These are phyloP conservation scores for Boletus rex-veris DNA, from an alignment of 768 basidiomycete genomes.

Conservation along the genomic window DNA sequence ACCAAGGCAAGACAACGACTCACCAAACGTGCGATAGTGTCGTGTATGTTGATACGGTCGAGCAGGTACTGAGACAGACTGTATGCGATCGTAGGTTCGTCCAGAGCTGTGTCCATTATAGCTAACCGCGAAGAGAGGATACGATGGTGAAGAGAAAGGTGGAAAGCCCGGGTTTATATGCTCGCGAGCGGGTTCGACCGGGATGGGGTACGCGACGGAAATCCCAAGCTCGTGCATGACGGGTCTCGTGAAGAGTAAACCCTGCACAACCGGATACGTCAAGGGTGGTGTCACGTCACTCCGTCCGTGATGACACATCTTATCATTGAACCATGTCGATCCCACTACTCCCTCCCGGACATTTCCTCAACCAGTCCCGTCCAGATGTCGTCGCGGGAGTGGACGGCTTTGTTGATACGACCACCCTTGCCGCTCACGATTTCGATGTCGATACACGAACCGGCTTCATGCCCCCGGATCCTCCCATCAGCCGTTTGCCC, in stretches of 20 bases:
- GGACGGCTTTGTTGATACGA: slow-evolving; percentile 41
- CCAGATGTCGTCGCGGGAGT: slow-evolving; percentile 26
- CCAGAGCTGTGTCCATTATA: slow-evolving; percentile 8
- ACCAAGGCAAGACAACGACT: not conserved
- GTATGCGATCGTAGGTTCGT: slow-evolving; percentile 13
- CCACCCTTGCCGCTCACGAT: slow-evolving; percentile 75
- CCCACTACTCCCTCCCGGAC: slow-evolving; percentile 18
- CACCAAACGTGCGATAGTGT: slow-evolving; percentile 26
- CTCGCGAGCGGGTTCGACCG: slow-evolving; percentile 7
- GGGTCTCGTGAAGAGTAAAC: slow-evolving; percentile 1
- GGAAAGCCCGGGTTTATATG: slow-evolving; percentile 8
- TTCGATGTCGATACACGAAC: slow-evolving; percentile 91
- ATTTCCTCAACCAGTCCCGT: slow-evolving; percentile 37
- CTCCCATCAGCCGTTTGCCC: slow-evolving; percentile 64
- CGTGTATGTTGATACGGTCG: slow-evolving; percentile 27
- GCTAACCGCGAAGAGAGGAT: not conserved
- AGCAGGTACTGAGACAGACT: slow-evolving; percentile 21
- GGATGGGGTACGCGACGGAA: not conserved
- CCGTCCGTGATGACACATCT: too few species aligned
- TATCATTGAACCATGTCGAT: slow-evolving; percentile 7
- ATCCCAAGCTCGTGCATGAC: too few species aligned
- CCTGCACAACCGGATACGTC: too few species aligned
- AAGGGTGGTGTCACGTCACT: too few species aligned
- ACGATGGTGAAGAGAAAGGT: not conserved
- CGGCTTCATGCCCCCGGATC: slow-evolving; percentile 85